These are phyloP conservation scores for Backusella macrospora DNA, from an alignment of 192 early-diverging fungal genomes.

Conservation along the genomic window DNA sequence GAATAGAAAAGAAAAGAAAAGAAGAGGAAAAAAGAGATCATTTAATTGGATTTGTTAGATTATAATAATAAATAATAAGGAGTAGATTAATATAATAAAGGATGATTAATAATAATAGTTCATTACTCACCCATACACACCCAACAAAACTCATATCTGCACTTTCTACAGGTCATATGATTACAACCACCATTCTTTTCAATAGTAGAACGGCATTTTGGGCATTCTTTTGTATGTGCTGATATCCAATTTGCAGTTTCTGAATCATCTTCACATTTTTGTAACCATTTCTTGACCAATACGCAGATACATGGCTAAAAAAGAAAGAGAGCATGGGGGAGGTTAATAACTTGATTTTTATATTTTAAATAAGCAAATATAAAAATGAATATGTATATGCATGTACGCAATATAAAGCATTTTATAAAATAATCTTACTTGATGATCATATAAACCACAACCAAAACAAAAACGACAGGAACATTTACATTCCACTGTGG, in stretches of 20 bases:
- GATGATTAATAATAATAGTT: background rate
- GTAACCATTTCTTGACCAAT: slow-evolving; percentile 56
- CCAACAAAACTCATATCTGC: slow-evolving; percentile 99
- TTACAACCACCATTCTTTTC: slow-evolving; percentile 99
- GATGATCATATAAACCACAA: slow-evolving; percentile 81
- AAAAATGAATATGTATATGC: too few relatives aligned
- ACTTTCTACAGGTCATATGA: slow-evolving; percentile 99
- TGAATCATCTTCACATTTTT: slow-evolving; percentile 96
- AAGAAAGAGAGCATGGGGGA: too few relatives aligned
- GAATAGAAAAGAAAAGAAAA: background rate
- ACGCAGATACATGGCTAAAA: slow-evolving; percentile 78
- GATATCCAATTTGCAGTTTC: slow-evolving; percentile 98
- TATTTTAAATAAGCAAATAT: too few relatives aligned
- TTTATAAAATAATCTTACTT: slow-evolving; percentile 40
- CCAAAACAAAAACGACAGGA: slow-evolving; percentile 90
- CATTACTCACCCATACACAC: slow-evolving; percentile 82
- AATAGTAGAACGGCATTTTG: slow-evolving; percentile 91
- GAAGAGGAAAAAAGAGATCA: background rate
- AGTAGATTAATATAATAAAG: background rate
- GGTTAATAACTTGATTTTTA: too few relatives aligned
- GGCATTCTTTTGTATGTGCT: slow-evolving; percentile 93
- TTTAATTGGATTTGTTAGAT: background rate
- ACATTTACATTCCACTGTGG: slow-evolving; percentile 86
- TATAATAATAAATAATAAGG: background rate
- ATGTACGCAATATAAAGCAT: background rate